A percentile compares a stretch with the other conserved stretches of the same genome.
These are phyloP conservation scores for Typha latifolia DNA, from an alignment of 176 grass and related monocot species.

Conservation along the genomic window DNA sequence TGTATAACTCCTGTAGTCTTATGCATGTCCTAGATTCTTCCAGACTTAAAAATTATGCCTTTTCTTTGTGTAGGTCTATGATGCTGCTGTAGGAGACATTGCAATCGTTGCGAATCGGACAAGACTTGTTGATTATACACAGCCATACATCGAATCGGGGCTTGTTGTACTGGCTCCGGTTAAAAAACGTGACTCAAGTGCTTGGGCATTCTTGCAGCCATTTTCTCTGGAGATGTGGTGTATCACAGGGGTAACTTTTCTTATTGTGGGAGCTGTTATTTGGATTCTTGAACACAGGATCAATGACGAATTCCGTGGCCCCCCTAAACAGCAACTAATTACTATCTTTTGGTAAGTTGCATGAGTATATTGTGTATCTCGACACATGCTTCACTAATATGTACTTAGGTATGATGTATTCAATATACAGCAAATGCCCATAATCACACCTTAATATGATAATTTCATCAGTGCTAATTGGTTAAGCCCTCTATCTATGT, in stretches of 20 bases:
- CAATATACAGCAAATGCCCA: too few relatives aligned
- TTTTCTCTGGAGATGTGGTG: slow-evolving; percentile 90
- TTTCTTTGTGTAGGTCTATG: slow-evolving; percentile 43
- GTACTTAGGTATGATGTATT: not conserved
- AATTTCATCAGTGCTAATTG: too few relatives aligned
- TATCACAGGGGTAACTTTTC: slow-evolving; percentile 54
- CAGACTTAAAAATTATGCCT: not conserved
- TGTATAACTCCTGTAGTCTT: not conserved
- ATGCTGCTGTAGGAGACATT: slow-evolving; percentile 79
- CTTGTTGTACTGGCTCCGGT: slow-evolving; percentile 75
- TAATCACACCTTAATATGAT: too few relatives aligned
- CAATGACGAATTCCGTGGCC: slow-evolving; percentile 87
- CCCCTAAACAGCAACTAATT: slow-evolving; percentile 59
- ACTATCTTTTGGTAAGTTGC: slow-evolving; percentile 73
- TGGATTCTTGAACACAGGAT: slow-evolving; percentile 93
- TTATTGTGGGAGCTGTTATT: slow-evolving; percentile 73
- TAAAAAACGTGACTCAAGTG: slow-evolving; percentile 54
- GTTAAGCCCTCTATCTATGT: too few relatives aligned
- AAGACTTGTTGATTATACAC: slow-evolving; percentile 57
- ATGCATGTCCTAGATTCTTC: not conserved
- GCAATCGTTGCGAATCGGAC: slow-evolving; percentile 69
- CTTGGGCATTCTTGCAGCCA: slow-evolving; percentile 84
- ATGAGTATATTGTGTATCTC: not conserved
- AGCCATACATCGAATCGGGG: slow-evolving; percentile 81
- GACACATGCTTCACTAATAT: not conserved